Conservation (phyloP, 2,329 filamentous ascomycete species). For the Phoma sp. region DNA sequence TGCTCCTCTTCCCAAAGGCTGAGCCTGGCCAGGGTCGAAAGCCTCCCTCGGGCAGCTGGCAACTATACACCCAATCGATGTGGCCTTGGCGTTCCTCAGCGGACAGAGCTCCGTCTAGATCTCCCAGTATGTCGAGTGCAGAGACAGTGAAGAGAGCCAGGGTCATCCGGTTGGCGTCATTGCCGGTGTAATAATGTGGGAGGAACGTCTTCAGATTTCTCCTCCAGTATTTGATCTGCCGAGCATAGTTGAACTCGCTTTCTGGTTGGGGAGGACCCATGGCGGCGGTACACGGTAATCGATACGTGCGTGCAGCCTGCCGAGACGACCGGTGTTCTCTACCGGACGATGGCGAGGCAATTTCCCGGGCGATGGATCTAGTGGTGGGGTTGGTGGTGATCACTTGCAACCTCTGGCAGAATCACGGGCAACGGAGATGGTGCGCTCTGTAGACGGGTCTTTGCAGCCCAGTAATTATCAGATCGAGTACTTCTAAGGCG, state of each 20-base stretch:
- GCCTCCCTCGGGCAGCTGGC: conserved; percentile 84
- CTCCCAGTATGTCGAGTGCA: conserved; percentile 79
- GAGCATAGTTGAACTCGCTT: conserved; percentile 41
- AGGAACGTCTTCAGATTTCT: conserved; percentile 83
- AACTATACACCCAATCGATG: conserved; percentile 80
- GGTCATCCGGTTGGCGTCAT: conserved; percentile 88
- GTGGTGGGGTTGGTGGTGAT: conserved; percentile 16
- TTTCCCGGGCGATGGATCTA: conserved; percentile 15
- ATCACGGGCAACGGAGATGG: conserved; percentile 7
- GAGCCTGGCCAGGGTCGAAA: conserved; percentile 86
- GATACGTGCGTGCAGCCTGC: conserved; percentile 4
- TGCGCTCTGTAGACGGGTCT: background rate
- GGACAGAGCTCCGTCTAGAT: conserved; percentile 62
- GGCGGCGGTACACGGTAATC: background rate
- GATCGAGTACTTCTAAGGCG: conserved; percentile 2
- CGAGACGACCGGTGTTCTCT: conserved; percentile 9
- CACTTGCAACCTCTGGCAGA: conserved; percentile 9
- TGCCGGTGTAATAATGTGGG: conserved; percentile 82
- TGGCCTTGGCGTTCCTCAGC: conserved; percentile 62
- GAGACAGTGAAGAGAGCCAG: conserved; percentile 89
- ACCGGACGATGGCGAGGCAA: conserved; percentile 6
- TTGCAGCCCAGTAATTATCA: background rate
- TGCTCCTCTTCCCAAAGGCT: conserved; percentile 57
- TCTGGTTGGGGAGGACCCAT: conserved; percentile 16
- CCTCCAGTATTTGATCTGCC: conserved; percentile 89